A percentile compares a stretch with the other conserved stretches of the same genome.
phyloP scores from a whole-genome alignment of 2,329 filamentous ascomycete genomes.

The Talaromyces sp. region DNA sequence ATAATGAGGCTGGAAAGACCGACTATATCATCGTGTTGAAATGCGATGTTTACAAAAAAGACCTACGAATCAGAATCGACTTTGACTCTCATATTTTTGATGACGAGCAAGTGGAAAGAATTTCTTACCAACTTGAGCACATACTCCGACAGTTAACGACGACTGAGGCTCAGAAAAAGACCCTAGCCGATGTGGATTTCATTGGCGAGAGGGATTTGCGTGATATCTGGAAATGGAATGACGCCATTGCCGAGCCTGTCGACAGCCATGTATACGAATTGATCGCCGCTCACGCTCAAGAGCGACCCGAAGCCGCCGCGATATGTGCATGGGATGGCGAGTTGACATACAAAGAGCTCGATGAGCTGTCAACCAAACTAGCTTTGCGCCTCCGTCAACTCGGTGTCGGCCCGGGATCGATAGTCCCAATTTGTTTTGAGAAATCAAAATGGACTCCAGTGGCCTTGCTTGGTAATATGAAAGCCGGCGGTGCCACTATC shows the following conservation, averaged over 20 bases:
- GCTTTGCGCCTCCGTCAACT: constrained; percentile 24
- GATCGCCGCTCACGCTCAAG: neutral
- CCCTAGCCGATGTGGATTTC: neutral
- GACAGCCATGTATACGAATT: constrained; percentile 2
- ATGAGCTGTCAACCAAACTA: constrained; percentile 26
- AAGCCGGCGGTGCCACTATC: constrained; percentile 15
- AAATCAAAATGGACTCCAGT: constrained; percentile 14
- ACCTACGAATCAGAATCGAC: neutral
- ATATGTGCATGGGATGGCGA: constrained; percentile 26
- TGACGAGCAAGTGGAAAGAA: constrained; percentile 2
- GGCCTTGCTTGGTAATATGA: constrained; percentile 13
- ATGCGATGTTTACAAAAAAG: neutral
- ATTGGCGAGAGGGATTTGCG: neutral
- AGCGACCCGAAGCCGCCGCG: constrained; percentile 21
- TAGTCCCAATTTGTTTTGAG: constrained; percentile 20
- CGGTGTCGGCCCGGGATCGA: constrained; percentile 21
- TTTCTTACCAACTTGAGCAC: constrained; percentile 4
- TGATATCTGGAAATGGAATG: constrained; percentile 3
- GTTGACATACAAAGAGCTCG: constrained; percentile 26
- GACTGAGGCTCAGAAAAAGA: neutral
- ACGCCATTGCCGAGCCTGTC: neutral
- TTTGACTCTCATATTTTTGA: constrained; percentile 5
- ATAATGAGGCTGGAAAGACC: neutral
- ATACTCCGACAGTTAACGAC: neutral
- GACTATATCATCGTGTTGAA: neutral